Evolutionary conservation across 352 stramenopile species (phyloP).

Genomic region (Elongisporangium prolatum): DNA sequence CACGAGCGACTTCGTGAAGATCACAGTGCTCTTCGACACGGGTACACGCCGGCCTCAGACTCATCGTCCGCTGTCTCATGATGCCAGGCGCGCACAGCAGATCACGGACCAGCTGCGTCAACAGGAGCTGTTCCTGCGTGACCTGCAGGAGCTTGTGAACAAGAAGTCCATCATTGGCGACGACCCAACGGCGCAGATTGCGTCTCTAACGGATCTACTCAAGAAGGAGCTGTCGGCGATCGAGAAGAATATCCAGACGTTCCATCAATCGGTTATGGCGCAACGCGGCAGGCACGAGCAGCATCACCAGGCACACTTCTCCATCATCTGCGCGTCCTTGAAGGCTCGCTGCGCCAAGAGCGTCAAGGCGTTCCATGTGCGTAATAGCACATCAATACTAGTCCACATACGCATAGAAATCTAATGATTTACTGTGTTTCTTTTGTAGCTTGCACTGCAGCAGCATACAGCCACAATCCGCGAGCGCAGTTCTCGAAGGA

Average conservation of each 20-base stretch:
- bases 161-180: conserved; percentile 80
- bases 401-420: background rate
- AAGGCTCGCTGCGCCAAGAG: conserved; percentile 80
- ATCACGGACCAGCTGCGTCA: conserved; percentile 77
- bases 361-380: conserved; percentile 73
- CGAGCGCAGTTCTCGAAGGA: conserved; percentile 68
- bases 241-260: conserved; percentile 62
- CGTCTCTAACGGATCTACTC: conserved; percentile 68
- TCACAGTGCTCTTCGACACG: conserved; percentile 80
- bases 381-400: conserved; percentile 7
- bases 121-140: conserved; percentile 73
- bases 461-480: conserved; percentile 63
- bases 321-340: conserved; percentile 71
- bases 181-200: conserved; percentile 71
- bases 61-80: conserved; percentile 64
- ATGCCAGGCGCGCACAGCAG: conserved; percentile 69
- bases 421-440: conserved; percentile 5
- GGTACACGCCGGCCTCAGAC: conserved; percentile 34
- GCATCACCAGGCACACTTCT: conserved; percentile 80
- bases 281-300: conserved; percentile 50
- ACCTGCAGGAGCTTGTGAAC: conserved; percentile 64
- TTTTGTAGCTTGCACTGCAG: conserved; percentile 53
- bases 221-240: conserved; percentile 67
- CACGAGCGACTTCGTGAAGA: conserved; percentile 82
- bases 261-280: conserved; percentile 27